Base-by-base conservation (phyloP, 2,329 filamentous ascomycete species). In the Xylariaceae sp. region DNA sequence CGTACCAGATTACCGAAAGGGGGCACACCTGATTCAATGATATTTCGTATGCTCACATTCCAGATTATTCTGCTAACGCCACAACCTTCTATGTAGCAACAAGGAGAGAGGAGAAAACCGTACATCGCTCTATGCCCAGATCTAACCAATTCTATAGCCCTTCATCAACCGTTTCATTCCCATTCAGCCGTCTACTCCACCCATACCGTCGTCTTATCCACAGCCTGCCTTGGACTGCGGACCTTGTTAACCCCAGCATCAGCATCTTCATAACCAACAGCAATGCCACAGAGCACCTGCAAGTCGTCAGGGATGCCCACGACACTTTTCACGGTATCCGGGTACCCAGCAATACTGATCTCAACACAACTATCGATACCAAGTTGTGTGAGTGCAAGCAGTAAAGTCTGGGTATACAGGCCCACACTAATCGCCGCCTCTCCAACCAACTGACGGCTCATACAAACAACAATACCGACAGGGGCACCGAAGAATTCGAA, bases 401-500 rank as follows among this genome's bases (percentile, higher is more conserved):
- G 30, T n/a, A 68, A 53, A 2, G 58, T 64, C 59, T 67, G 64
- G 47, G 63, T 15, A 30, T 65, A 67, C 63, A 66, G 64, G 11
- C 65, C 62, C 11, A 68, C 62, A 18, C 64, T 62, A 6, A 64
- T 55, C 4, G 62, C 62, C 8, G 55, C 61, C 15, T 34, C 49
- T 0, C 56, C 56, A 4, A 9, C 45, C 7, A 68, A 59, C 9
- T 59, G 56, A 18, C 35, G 18, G 49, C 58, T 61, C 62, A 66
- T 65, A 58, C 65, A 66, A 17, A 67, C 60, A 49, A 69, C 45
- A 1, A 60, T 51, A 0, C 51, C 67, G 0, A 61, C 62, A 1
- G 67, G 64, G 0, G 66, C 66, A 15, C 66, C 62, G 58, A 67
- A 67, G 63, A 67, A 69, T 1, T 65, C 62, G 48, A 54, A 68